These are phyloP conservation scores for Physcomitrium patens DNA, from an alignment of 225 moss, liverwort and hornwort species.

Conservation along the genomic window DNA sequence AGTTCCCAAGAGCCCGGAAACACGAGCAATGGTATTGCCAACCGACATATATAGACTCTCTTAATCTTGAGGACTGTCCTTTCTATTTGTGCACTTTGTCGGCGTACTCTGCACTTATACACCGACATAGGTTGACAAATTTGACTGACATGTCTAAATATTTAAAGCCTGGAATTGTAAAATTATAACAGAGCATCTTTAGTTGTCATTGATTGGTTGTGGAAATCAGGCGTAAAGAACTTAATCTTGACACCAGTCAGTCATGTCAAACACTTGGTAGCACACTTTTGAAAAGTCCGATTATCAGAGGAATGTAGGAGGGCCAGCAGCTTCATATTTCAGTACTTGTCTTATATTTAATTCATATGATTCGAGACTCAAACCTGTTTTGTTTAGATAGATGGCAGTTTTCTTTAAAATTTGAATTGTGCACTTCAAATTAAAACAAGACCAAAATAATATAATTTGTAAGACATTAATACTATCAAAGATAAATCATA, in stretches of 20 bases:
- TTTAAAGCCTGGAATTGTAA: conserved; percentile 36
- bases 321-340: conserved; percentile 11
- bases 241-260: conserved; percentile 11
- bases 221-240: conserved; percentile 22
- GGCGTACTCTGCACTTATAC: conserved; percentile 23
- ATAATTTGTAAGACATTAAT: too few species aligned
- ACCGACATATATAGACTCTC: conserved; percentile 87
- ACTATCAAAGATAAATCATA: too few species aligned
- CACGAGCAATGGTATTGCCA: conserved; percentile 79
- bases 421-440: too few species aligned
- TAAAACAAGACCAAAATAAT: too few species aligned
- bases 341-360: conserved; percentile 16
- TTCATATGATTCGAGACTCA: conserved; percentile 6
- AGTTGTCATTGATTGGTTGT: neutral
- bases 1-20: conserved; percentile 84
- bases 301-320: conserved; percentile 18
- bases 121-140: conserved; percentile 9
- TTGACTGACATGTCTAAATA: conserved; percentile 23
- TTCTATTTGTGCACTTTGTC: conserved; percentile 17
- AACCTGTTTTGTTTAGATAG: conserved; percentile 22
- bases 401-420: conserved; percentile 32
- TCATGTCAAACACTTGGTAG: conserved; percentile 21
- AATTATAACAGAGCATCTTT: conserved; percentile 22
- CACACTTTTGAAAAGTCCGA: conserved; percentile 13
- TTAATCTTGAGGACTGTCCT: conserved; percentile 29